Evolutionary conservation across 2,329 filamentous ascomycete species (phyloP), one percentile per base, ranked within the genome.

Genomic region (Cercospora nicotianae): DNA sequence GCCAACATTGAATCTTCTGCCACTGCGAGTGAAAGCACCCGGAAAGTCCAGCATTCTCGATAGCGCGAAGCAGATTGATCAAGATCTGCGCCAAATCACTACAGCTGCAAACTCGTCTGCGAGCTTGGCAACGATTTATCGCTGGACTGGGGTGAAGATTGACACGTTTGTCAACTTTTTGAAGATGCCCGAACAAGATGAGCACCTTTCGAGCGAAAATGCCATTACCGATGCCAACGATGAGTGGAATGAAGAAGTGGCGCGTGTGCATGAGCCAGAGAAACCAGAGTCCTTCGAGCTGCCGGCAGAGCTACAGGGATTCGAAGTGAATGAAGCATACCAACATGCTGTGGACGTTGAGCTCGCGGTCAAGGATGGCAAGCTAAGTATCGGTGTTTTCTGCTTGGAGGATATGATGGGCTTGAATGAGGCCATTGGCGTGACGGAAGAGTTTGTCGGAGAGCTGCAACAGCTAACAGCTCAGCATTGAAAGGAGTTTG

Each of bases 111-210:
- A 88, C 74, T 84, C 86, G 0, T 81, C 81, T 1, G 88, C 87
- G 0, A 87, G 87, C 1, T 80, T 97, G 1, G 87, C 87, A 80
- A 89, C 96, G 77, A 89, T 97, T 42, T 79, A 83, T 20, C 78
- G 84, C 16, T 97, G 93, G 93, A 94, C 91, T 0, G 90, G 90
- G 0, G 80, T 93, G 1, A 82, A 79, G 64, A 78, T 96, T 1
- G 86, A 91, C 72, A 88, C 86, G 0, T 94, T 92, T 80, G 88
- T 97, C 73, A 97, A 97, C 77, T 95, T 96, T 71, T 79, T 96
- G 18, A 87, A 83, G 62, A 77, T 88, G 5, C 85, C 85, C 1
- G 69, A 72, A 2, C 70, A 71, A 1, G 72, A 74, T 3, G 67
- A 69, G 5, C 72, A 74, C 12, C 20, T 20, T n/a, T 13, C 23